These are phyloP conservation scores for Volvox reticuliferus DNA, from an alignment of 139 green algal genomes.

Conservation along the genomic window DNA sequence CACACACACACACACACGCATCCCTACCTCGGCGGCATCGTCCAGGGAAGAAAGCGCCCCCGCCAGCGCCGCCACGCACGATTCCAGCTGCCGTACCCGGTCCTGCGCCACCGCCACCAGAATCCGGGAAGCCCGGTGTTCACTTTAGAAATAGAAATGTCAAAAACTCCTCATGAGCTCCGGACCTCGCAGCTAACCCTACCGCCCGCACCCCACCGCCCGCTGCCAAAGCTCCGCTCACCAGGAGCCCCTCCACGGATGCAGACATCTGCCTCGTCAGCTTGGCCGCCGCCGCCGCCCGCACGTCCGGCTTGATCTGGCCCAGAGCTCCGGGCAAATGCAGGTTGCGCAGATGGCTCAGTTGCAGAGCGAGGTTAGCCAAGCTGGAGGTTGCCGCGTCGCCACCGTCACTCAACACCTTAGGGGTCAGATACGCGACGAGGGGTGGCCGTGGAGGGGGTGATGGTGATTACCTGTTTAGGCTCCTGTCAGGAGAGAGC, in stretches of 20 bases:
- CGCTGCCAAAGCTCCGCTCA: neutral
- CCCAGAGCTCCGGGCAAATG: constrained; percentile 1
- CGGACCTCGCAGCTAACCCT: too few species aligned
- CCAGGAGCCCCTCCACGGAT: neutral
- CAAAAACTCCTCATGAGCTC: too few species aligned
- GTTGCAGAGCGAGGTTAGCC: constrained; percentile 14
- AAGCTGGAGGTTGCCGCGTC: constrained; percentile 20
- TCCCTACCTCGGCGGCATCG: neutral
- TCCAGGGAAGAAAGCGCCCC: neutral
- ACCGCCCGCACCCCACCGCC: neutral
- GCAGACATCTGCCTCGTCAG: constrained; percentile 15
- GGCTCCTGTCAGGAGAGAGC: too few species aligned
- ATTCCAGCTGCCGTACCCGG: neutral
- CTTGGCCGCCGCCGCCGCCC: constrained; percentile 31
- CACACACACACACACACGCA: too few species aligned
- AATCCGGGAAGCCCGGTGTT: too few species aligned
- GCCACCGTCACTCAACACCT: constrained; percentile 32
- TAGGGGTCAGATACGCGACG: too few species aligned
- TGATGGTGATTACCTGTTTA: too few species aligned
- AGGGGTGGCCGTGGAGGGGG: too few species aligned
- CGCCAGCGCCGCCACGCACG: neutral
- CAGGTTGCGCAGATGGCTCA: neutral
- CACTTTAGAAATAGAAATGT: too few species aligned
- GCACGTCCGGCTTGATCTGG: constrained; percentile 17
- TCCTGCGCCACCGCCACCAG: neutral